Evolutionary conservation across 208 protist species (phyloP), one percentile per base, ranked within the genome.

Genomic region (Leishmania amazonensis): DNA sequence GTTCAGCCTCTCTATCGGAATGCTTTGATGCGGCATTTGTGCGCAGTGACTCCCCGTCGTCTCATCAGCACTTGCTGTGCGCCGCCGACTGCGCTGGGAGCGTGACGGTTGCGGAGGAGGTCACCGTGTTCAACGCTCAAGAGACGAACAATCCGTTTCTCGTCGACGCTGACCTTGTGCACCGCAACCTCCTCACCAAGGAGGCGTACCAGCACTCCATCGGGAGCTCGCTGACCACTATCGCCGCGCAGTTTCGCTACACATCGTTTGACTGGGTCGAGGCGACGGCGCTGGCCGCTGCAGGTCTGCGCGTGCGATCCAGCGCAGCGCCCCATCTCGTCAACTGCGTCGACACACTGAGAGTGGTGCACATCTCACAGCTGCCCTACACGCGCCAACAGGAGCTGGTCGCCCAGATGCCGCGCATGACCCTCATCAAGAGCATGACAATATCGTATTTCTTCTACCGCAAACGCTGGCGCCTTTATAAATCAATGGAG

Each of bases 71-170:
- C 2, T 79, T 90, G 1, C 76, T 88, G 57, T 91, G 85, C 68
- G 80, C 76, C 31, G 21, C 83, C 5, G 70, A 45, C 31, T 78
- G 72, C 40, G 62, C 58, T 31, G 71, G 21, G 2, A 40, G n/a
- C 8, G n/a, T 49, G 42, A 35, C 73, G 8, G 8, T 85, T 42
- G 57, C 42, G 21, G 65, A 70, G 3, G 78, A 86, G 65, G 78
- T 91, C 24, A 67, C 62, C 40, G 45, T 97, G 67, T 81, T 92
- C 54, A 97, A 96, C 77, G 88, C 88, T 9, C 94, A 97, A 78
- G 88, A 97, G 67, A 95, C 90, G n/a, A 91, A 75, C n/a, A 97
- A 97, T 67, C 91, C 94, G 2, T 97, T 94, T 79, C 71, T 88
- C 11, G 51, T 96, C 47, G 94, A 97, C 73, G 38, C 81, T 38